Evolutionary conservation across 2,329 filamentous ascomycete genomes (phyloP).

Genomic region (Acrodontium crateriforme): DNA sequence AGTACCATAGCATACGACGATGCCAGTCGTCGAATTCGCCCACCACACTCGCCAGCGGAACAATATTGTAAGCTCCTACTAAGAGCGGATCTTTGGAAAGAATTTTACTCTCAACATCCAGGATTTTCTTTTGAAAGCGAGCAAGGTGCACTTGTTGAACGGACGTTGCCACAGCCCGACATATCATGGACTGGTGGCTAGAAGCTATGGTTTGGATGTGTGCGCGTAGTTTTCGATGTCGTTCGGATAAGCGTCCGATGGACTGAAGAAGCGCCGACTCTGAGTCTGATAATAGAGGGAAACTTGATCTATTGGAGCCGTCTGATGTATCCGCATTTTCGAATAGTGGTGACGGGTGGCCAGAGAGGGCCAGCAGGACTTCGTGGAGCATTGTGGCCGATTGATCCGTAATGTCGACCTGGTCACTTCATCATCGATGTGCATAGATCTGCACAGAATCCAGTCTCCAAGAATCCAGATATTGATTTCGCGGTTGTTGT

Average conservation of each 20-base stretch:
- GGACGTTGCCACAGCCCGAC: constrained; percentile 70
- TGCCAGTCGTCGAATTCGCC: constrained; percentile 80
- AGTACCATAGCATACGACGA: constrained; percentile 73
- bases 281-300: constrained; percentile 52
- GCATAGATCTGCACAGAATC: too few relatives aligned
- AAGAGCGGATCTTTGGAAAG: constrained; percentile 61
- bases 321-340: constrained; percentile 25
- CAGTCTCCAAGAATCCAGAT: too few relatives aligned
- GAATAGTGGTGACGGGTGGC: constrained; percentile 82
- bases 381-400: constrained; percentile 99
- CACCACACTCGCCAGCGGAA: constrained; percentile 75
- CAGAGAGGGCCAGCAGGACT: constrained; percentile 89
- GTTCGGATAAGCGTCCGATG: constrained; percentile 60
- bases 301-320: constrained; percentile 22
- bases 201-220: constrained; percentile 54
- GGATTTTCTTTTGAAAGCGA: constrained; percentile 67
- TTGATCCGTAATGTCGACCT: too few relatives aligned
- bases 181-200: constrained; percentile 66
- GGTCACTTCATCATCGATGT: too few relatives aligned
- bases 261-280: constrained; percentile 70
- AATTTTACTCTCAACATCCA: constrained; percentile 71
- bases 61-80: constrained; percentile 86
- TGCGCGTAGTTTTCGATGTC: constrained; percentile 59
- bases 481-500: too few relatives aligned
- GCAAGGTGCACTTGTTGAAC: constrained; percentile 63